These are phyloP conservation scores for Moesziomyces sp. DNA, from an alignment of 1,284 basidiomycete species.

Conservation along the genomic window DNA sequence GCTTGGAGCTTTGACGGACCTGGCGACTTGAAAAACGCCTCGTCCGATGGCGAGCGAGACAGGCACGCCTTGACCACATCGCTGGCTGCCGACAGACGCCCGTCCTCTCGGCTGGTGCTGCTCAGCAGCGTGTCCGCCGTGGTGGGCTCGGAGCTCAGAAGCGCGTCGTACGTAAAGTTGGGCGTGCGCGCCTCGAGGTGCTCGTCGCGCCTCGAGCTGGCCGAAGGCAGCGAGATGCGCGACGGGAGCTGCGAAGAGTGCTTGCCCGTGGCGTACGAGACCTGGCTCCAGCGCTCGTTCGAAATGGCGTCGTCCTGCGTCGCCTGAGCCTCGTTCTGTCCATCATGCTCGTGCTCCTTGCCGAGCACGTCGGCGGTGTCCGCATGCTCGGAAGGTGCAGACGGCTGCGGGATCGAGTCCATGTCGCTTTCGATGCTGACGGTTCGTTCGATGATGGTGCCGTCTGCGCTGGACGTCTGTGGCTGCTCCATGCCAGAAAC, in stretches of 20 bases:
- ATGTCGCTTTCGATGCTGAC: constrained; percentile 16
- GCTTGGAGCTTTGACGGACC: neutral
- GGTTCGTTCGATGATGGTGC: constrained; percentile 30
- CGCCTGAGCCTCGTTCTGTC: neutral
- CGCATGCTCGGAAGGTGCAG: neutral
- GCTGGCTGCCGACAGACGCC: constrained; percentile 16
- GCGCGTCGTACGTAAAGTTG: constrained; percentile 26
- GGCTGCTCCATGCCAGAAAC: neutral
- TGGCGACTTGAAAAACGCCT: constrained; percentile 20
- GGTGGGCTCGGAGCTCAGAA: constrained; percentile 24
- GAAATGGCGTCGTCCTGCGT: constrained; percentile 2
- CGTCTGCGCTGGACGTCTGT: constrained; percentile 18
- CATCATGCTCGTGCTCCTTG: neutral
- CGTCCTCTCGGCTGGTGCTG: constrained; percentile 11
- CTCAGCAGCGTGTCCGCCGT: constrained; percentile 37
- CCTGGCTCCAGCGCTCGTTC: constrained; percentile 29
- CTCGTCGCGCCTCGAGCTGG: constrained; percentile 9
- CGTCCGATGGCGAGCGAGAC: constrained; percentile 26
- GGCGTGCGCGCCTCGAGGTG: constrained; percentile 19
- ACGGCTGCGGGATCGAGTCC: neutral
- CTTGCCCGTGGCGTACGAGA: constrained; percentile 12
- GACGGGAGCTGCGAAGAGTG: constrained; percentile 16
- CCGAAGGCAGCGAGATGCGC: constrained; percentile 12
- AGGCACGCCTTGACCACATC: constrained; percentile 30
- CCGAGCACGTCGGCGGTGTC: neutral